These are phyloP conservation scores for Helianthus tuberosus DNA, from an alignment of 129 eudicot genomes.

Conservation along the genomic window DNA sequence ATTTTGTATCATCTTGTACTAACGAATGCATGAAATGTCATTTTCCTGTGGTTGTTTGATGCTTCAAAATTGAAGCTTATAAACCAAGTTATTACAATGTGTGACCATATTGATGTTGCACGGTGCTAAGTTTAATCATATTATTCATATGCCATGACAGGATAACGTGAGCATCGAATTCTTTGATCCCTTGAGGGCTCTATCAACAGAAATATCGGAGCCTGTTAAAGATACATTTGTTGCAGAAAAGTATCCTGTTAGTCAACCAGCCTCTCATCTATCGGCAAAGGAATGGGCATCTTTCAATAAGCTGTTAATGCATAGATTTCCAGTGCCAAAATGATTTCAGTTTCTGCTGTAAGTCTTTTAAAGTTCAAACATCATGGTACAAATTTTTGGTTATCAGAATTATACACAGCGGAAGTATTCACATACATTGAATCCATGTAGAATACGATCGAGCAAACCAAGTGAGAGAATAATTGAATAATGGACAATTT, in stretches of 20 bases:
- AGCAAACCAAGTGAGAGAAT: no score
- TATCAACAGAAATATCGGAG: conserved; percentile 18
- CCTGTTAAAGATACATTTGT: conserved; percentile 29
- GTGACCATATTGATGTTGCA: neutral
- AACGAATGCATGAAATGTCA: conserved; percentile 6
- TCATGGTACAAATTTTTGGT: no score
- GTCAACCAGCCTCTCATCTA: conserved; percentile 28
- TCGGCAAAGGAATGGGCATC: conserved; percentile 66
- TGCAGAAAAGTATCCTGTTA: conserved; percentile 36
- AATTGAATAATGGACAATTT: no score
- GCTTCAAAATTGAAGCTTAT: neutral
- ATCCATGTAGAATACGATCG: no score
- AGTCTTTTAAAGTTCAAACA: conserved; percentile 20
- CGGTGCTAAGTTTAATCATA: conserved; percentile 7
- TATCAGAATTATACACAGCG: no score
- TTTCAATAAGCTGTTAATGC: conserved; percentile 69
- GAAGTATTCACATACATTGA: no score
- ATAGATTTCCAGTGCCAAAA: conserved; percentile 66
- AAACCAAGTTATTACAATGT: conserved; percentile 3
- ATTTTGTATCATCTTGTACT: neutral
- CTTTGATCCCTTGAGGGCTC: conserved; percentile 64
- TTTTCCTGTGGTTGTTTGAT: conserved; percentile 1
- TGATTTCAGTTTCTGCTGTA: conserved; percentile 62
- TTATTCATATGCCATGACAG: conserved; percentile 29
- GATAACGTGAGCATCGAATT: conserved; percentile 47